phyloP scores from a whole-genome alignment of 202 grass and related monocot species.

The Zoysia matrella region DNA sequence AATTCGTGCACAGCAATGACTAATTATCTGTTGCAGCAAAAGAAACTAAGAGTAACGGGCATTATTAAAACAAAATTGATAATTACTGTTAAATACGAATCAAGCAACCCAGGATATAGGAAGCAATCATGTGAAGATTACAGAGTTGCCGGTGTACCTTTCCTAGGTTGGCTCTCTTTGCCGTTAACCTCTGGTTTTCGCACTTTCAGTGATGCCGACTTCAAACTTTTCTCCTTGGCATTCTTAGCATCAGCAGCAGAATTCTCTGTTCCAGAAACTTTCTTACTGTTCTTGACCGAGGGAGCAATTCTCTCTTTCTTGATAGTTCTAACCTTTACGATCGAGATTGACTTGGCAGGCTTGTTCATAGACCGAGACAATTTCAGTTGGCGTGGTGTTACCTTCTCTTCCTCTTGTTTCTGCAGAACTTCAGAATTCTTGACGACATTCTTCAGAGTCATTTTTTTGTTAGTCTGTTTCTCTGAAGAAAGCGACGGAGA shows the following conservation, averaged over 20 bases:
- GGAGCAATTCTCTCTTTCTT: slow-evolving; percentile 45
- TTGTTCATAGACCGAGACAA: slow-evolving; percentile 45
- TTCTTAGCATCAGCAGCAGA: slow-evolving; percentile 27
- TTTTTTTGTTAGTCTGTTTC: slow-evolving; percentile 43
- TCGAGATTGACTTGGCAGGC: slow-evolving; percentile 40
- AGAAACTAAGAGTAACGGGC: not conserved
- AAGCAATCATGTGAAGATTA: slow-evolving; percentile 3
- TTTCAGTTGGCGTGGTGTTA: slow-evolving; percentile 43
- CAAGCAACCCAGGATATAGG: not conserved
- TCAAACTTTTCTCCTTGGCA: slow-evolving; percentile 39
- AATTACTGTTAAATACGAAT: not conserved
- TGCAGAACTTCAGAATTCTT: slow-evolving; percentile 27
- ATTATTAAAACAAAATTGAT: not conserved
- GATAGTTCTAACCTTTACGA: slow-evolving; percentile 38
- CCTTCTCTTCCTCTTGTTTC: slow-evolving; percentile 44
- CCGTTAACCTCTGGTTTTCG: slow-evolving; percentile 41
- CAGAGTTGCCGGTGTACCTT: slow-evolving; percentile 39
- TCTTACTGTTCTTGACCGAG: slow-evolving; percentile 35
- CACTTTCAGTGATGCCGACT: slow-evolving; percentile 50
- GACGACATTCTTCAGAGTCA: slow-evolving; percentile 23
- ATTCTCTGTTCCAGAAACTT: slow-evolving; percentile 34
- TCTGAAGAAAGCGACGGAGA: slow-evolving; percentile 31
- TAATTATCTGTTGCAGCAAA: not conserved
- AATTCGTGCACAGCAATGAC: not conserved
- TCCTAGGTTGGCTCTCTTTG: slow-evolving; percentile 28